Base-by-base conservation (phyloP, 2,329 filamentous ascomycete species). In the Pyrenochaeta sp. region DNA sequence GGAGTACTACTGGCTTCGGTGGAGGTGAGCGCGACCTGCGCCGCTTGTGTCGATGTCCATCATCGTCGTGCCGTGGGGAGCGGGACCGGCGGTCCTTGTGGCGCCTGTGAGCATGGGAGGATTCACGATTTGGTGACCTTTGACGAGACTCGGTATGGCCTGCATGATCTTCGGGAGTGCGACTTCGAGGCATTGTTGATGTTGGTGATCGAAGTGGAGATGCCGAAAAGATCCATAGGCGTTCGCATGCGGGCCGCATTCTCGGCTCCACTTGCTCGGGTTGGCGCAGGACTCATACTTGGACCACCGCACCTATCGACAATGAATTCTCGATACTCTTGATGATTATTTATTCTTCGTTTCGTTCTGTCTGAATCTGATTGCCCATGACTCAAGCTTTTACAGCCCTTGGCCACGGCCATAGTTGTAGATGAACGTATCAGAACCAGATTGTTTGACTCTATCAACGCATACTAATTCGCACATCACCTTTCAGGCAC, bases 1-100 rank as follows among this genome's bases (percentile, higher is more conserved):
- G 92, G 9, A 96, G 60, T 18, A 42, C 55, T 46, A 72, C 58
- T 5, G 69, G 57, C n/a, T 63, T 65, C 5, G 61, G 32, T 14
- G 53, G 55, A 18, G 70, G 69, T 18, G 71, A 70, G n/a, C 66
- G 69, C 30, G 70, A 69, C 20, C 73, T 70, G 32, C 66, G 67
- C 36, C 66, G 66, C 46, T 68, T 71, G 50, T 68, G 63, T 37
- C 53, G 44, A 49, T 65, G 56, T 20, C 51, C 35, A n/a, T 66
- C 62, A 15, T 63, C 48, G 49, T 71, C 64, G 49, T 58, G 63
- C 9, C 55, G 68, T 20, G 72, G 72, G 20, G 71, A 75, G 30
- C 67, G 69, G 11, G 71, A 72, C 14, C 67, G 70, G 45, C 68
- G 74, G 50, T 77, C 72, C 46, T 71, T 75, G 47, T 75, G 75